Percentiles rank a stretch among this genome's conserved stretches.
Evolutionary conservation across 108 stramenopile genomes (phyloP).

Genomic region (Schizochytrium sp.): DNA sequence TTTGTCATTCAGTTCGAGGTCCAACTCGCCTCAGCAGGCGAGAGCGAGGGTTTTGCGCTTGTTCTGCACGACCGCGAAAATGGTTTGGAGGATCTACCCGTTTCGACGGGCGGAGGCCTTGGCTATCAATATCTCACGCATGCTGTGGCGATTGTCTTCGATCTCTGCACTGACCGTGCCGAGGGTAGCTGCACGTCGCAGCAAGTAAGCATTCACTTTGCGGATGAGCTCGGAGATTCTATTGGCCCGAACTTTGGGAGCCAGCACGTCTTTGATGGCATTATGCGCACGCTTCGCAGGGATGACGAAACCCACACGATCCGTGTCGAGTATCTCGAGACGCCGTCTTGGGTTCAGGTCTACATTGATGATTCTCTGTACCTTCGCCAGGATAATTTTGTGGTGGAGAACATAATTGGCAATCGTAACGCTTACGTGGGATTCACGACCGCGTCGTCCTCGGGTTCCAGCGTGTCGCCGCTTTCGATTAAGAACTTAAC

Average conservation of each 20-base stretch:
- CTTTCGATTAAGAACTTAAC: background rate
- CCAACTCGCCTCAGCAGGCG: background rate
- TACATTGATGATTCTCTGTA: conserved; percentile 3
- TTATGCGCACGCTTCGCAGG: background rate
- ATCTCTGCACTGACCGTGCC: background rate
- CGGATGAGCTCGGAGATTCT: background rate
- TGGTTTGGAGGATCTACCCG: background rate
- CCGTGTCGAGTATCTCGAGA: background rate
- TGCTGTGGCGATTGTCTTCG: background rate
- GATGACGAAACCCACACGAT: background rate
- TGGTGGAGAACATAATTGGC: background rate
- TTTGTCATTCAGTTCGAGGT: background rate
- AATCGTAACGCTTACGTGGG: background rate
- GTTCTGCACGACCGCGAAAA: background rate
- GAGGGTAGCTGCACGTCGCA: background rate
- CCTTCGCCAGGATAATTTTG: background rate
- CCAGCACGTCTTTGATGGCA: background rate
- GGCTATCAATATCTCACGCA: background rate
- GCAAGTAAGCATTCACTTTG: background rate
- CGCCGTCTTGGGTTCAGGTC: background rate
- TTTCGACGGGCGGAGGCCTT: background rate
- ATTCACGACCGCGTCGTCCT: background rate
- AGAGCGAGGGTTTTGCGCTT: background rate
- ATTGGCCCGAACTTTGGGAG: background rate
- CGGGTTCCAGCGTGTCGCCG: background rate